Evolutionary conservation across 345 rosid species (phyloP).

Genomic region (Lepidium sativum): DNA sequence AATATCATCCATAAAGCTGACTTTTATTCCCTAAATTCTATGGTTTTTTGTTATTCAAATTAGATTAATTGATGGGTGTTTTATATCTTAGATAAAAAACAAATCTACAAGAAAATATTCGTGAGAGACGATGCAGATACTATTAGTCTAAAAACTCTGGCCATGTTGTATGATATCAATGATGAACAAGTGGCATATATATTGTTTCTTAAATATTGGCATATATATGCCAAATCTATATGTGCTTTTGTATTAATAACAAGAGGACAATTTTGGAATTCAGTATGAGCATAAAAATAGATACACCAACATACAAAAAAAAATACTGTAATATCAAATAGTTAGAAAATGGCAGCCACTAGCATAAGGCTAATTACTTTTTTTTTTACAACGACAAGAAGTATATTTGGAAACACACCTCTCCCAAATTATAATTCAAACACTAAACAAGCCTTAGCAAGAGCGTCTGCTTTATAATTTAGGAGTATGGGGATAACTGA

Average conservation of each 20-base stretch:
- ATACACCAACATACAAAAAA: background rate
- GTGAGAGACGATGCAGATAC: background rate
- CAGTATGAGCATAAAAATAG: background rate
- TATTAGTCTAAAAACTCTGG: background rate
- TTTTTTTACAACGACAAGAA: no score
- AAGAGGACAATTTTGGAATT: conserved; percentile 14
- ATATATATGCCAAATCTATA: conserved; percentile 7
- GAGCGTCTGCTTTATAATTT: no score
- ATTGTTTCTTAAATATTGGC: no score
- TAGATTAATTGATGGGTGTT: background rate
- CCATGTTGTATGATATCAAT: conserved; percentile 24
- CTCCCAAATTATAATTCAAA: no score
- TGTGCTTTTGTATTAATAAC: conserved; percentile 1
- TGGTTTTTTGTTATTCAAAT: background rate
- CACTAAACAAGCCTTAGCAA: no score
- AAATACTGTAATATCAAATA: background rate
- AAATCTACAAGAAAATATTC: background rate
- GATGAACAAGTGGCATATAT: conserved; percentile 17
- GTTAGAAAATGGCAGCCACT: conserved; percentile 31
- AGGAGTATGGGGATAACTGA: no score
- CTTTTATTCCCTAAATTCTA: background rate
- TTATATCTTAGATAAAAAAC: background rate
- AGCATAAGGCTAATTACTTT: conserved; percentile 16
- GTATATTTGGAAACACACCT: no score
- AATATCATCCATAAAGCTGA: conserved; percentile 3